Conservation (phyloP, 257 asterid species). For the Forsythia suspensa region DNA sequence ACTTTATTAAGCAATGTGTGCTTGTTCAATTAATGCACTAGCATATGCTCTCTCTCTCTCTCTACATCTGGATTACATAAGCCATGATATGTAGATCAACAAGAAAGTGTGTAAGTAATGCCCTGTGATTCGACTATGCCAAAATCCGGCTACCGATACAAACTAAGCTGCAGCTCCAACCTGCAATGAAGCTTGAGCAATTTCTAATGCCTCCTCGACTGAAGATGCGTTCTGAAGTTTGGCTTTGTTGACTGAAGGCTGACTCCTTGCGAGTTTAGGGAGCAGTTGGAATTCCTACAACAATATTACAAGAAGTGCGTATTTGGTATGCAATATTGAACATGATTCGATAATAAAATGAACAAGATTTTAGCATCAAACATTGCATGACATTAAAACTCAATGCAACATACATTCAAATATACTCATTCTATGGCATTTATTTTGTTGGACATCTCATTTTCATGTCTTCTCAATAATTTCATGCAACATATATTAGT, state of each 20-base stretch:
- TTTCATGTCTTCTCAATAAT: neutral
- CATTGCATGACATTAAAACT: neutral
- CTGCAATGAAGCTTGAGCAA: constrained; percentile 60
- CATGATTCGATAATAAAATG: neutral
- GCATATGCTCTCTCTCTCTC: neutral
- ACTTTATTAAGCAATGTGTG: neutral
- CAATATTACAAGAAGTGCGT: neutral
- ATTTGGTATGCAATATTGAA: neutral
- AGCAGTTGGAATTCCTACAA: constrained; percentile 83
- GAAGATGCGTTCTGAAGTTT: constrained; percentile 84
- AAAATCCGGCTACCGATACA: neutral
- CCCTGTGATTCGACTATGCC: neutral
- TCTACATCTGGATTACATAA: neutral
- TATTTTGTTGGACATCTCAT: too few species aligned
- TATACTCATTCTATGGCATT: too few species aligned
- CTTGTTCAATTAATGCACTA: neutral
- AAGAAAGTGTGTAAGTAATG: neutral
- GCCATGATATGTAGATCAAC: neutral
- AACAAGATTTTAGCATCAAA: neutral
- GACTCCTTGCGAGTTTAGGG: constrained; percentile 82
- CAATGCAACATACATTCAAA: too few species aligned
- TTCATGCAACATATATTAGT: neutral
- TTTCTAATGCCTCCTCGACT: constrained; percentile 80
- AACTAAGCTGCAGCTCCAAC: constrained; percentile 35
- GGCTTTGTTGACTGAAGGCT: constrained; percentile 62